Conservation (phyloP, 2,329 filamentous ascomycete species). For the Monosporascus sp. region DNA sequence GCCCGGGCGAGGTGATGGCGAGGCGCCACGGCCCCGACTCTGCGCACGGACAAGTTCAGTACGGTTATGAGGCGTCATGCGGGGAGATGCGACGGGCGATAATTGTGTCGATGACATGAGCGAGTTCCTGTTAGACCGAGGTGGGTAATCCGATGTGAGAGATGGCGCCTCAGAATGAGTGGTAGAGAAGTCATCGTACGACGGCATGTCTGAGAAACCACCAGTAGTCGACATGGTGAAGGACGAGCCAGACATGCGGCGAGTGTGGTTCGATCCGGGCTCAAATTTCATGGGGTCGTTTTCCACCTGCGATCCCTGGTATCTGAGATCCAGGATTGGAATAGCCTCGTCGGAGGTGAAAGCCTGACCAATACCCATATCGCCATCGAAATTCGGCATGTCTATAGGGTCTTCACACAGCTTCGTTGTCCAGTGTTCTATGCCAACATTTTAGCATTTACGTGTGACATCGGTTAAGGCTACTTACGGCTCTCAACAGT, state of each 20-base stretch:
- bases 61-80: constrained; percentile 56
- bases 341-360: constrained; percentile 60
- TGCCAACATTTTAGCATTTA: constrained; percentile 17
- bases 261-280: constrained; percentile 44
- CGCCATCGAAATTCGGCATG: constrained; percentile 49
- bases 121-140: constrained; percentile 63
- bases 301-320: constrained; percentile 43
- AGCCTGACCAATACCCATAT: constrained; percentile 57
- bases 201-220: constrained; percentile 61
- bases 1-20: constrained; percentile 64
- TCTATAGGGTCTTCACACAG: constrained; percentile 53
- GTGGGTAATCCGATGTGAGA: constrained; percentile 62
- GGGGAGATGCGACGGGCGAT: constrained; percentile 68
- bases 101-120: constrained; percentile 66
- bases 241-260: constrained; percentile 67
- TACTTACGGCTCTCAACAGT: constrained; percentile 46
- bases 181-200: constrained; percentile 67
- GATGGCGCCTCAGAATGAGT: constrained; percentile 63
- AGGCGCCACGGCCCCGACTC: constrained; percentile 62
- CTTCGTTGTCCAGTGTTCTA: constrained; percentile 50
- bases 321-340: constrained; percentile 57
- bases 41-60: constrained; percentile 58
- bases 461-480: constrained; percentile 3
- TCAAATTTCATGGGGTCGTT: constrained; percentile 47
- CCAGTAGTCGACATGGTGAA: constrained; percentile 67